These are phyloP conservation scores for Tothia fuscella DNA, from an alignment of 2,329 filamentous ascomycete species.

Conservation along the genomic window DNA sequence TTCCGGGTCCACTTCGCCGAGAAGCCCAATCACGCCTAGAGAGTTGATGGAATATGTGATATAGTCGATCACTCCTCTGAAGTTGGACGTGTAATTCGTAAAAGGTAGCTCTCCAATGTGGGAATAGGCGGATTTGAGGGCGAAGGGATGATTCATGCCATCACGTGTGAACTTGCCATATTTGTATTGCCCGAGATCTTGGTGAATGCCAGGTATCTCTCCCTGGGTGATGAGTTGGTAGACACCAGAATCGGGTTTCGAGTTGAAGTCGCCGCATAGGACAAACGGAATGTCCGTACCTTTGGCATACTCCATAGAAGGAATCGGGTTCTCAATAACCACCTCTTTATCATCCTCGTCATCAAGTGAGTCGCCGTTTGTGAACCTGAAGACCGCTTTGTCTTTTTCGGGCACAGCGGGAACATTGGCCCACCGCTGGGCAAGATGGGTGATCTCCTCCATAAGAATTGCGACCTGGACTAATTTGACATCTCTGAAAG, in stretches of 20 bases:
- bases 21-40: slow-evolving; percentile 68
- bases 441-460: slow-evolving; percentile 77
- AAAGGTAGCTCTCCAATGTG: slow-evolving; percentile 78
- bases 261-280: slow-evolving; percentile 95
- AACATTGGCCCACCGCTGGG: slow-evolving; percentile 72
- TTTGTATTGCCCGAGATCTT: slow-evolving; percentile 65
- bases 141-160: slow-evolving; percentile 91
- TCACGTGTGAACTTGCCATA: slow-evolving; percentile 90
- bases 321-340: slow-evolving; percentile 50
- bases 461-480: slow-evolving; percentile 93
- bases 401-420: slow-evolving; percentile 73
- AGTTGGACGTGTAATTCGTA: slow-evolving; percentile 95
- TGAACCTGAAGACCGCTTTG: slow-evolving; percentile 31
- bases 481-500: slow-evolving; percentile 84
- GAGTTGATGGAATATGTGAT: slow-evolving; percentile 95
- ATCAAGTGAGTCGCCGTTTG: slow-evolving; percentile 38
- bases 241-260: slow-evolving; percentile 71
- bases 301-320: slow-evolving; percentile 75
- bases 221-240: slow-evolving; percentile 83
- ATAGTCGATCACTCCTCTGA: slow-evolving; percentile 86
- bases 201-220: slow-evolving; percentile 63
- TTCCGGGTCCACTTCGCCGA: slow-evolving; percentile 75
- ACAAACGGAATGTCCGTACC: slow-evolving; percentile 82
- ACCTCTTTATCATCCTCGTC: slow-evolving; percentile 32
- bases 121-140: slow-evolving; percentile 78